Base-by-base conservation (phyloP, 768 basidiomycete species). In the Mycena chlorophos region DNA sequence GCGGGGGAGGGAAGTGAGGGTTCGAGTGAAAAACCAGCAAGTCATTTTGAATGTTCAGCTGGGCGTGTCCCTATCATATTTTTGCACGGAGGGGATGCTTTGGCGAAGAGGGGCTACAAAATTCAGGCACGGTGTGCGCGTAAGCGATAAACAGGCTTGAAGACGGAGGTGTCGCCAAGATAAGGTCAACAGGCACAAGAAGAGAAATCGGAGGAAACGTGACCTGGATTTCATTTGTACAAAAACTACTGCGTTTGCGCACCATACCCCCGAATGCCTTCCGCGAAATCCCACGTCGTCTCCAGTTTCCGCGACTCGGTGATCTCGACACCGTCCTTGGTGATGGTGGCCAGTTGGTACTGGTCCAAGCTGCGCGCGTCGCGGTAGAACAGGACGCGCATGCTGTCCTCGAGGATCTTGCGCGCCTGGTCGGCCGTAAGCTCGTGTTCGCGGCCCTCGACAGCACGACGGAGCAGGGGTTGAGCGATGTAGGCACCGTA, bases 341-440 rank as follows among this genome's bases (percentile, higher is more conserved):
- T 94, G 64, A 98, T 83, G 1, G 82, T 92, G 4, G 94, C 95
- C 54, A 98, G 82, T 94, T 98, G 96, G 74, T 87, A 98, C 96
- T 25, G 97, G 81, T 98, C 90, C 70, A 95, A 75, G 76, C 91
- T 93, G 63, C 96, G 81, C 5, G 96, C 96, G 65, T 99, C 97
- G 40, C 97, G 85, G 74, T 99, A 99, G 74, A 88, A 98, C 46
- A 99, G 80, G 16, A 98, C 94, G 62, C 86, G 85, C 87, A 99
- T 91, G 68, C 89, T 86, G 48, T 89, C 84, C 65, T 89, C 84
- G 51, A 99, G 68, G 56, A 98, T 88, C 64, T 79, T 75, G 23
- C 80, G 75, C 16, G 93, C 97, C 54, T 94, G 84, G 34, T 86
- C 87, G 65, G 90, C 88, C 2, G 88, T 88, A 53, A 98, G 72